Base-by-base conservation (phyloP, 2,329 filamentous ascomycete genomes). In the Ophiocordyceps camponoti-floridani region DNA sequence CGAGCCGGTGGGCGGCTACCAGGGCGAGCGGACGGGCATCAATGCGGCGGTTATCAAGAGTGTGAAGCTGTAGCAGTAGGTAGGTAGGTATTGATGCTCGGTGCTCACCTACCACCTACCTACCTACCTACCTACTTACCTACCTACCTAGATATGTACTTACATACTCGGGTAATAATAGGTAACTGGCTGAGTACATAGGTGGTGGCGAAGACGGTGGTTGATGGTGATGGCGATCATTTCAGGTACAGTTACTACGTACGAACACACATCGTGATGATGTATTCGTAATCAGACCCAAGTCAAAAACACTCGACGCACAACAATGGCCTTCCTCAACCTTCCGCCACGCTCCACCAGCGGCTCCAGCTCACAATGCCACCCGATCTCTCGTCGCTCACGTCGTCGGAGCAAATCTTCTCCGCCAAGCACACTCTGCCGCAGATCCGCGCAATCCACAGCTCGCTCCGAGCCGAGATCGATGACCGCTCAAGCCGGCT, bases 11-110 rank as follows among this genome's bases (percentile, higher is more conserved):
- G 83, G 86, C 56, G 83, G 87, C 45, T 98, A 98, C 67, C 77
- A 77, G 51, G 91, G 91, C 66, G 91, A 96, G 63, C 66, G 83
- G 66, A 91, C 88, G 40, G 91, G 91, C 77, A 94, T 98, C 67
- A 96, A 95, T 72, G 84, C 81, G 54, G 83, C 84, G 18, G 65
- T 98, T 62, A 79, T 96, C 55, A 94, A 91, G 77, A 94, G 86
- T 73, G 75, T 84, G 58, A 96, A 91, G 70, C 69, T 98, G 65
- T 89, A 77, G 57, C 48, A 46, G 23, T 4, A 13, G 26, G 13
- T 14, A n/a, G 19, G 5, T n/a, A n/a, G 23, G 5, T 23, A 23
- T 23, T 23, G 23, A 23, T n/a, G 26, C n/a, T n/a, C n/a, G n/a
- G n/a, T n/a, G n/a, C n/a, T n/a, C n/a, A n/a, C n/a, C n/a, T n/a